A percentile compares a stretch with the other conserved stretches of the same genome.
Conservation (phyloP, 2,329 filamentous ascomycete genomes). For the Xylaria sp. region DNA sequence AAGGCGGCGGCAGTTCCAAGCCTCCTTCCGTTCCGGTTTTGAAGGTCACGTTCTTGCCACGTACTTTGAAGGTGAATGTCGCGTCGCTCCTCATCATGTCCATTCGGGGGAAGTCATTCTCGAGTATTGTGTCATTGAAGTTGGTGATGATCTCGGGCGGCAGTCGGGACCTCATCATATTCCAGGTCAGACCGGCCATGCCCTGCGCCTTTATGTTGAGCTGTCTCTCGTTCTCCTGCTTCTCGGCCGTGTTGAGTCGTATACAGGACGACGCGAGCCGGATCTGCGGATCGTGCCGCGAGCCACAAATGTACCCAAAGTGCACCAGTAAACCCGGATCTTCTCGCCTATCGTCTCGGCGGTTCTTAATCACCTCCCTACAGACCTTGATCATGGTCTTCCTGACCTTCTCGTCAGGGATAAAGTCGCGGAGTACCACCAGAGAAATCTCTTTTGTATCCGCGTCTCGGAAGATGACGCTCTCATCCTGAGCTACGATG, state of each 20-base stretch:
- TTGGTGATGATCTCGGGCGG: constrained; percentile 22
- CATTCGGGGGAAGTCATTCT: constrained; percentile 24
- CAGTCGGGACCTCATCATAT: constrained; percentile 23
- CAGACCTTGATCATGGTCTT: constrained; percentile 17
- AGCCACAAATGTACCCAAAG: constrained; percentile 27
- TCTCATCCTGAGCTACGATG: constrained; percentile 25
- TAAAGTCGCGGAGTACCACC: constrained; percentile 26
- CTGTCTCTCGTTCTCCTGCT: constrained; percentile 4
- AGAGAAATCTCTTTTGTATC: constrained; percentile 26
- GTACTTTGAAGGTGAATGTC: constrained; percentile 21
- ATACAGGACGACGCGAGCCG: constrained; percentile 8
- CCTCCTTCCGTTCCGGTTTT: neutral
- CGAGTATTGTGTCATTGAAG: constrained; percentile 21
- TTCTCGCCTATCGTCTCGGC: constrained; percentile 14
- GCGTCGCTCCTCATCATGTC: constrained; percentile 21
- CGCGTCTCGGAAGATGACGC: constrained; percentile 27
- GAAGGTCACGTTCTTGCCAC: constrained; percentile 19
- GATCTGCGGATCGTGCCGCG: constrained; percentile 8
- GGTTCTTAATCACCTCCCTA: constrained; percentile 15
- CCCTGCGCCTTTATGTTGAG: constrained; percentile 21
- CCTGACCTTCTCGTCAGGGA: constrained; percentile 19
- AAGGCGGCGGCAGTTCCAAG: constrained; percentile 23
- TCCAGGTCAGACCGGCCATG: constrained; percentile 29
- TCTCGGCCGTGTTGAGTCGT: constrained; percentile 3
- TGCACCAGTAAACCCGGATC: constrained; percentile 18